Evolutionary conservation across 2,329 filamentous ascomycete genomes (phyloP).

Genomic region (Pyrenophora graminea): DNA sequence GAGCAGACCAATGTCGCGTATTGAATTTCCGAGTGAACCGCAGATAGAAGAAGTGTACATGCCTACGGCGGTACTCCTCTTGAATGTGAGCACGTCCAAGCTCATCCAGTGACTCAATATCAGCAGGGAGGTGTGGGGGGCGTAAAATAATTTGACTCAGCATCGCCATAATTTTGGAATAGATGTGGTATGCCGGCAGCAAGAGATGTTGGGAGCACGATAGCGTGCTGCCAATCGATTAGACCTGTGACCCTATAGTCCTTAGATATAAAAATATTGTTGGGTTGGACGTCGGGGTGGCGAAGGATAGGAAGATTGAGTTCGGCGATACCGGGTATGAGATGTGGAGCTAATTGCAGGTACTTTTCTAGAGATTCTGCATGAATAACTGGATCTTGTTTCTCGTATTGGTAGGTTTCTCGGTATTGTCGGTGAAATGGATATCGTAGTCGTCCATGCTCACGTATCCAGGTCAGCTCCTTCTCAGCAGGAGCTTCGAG

Average conservation of each 20-base stretch:
- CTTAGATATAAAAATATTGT: neutral
- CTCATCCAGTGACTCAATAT: constrained; percentile 21
- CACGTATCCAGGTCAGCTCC: constrained; percentile 30
- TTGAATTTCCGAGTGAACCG: constrained; percentile 31
- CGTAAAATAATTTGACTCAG: constrained; percentile 23
- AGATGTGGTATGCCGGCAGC: constrained; percentile 45
- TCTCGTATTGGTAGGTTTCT: constrained; percentile 28
- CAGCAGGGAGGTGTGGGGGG: constrained; percentile 22
- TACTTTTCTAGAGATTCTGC: constrained; percentile 21
- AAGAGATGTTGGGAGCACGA: constrained; percentile 46
- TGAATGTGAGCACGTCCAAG: constrained; percentile 18
- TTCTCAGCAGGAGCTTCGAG: constrained; percentile 29
- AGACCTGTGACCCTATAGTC: constrained; percentile 19
- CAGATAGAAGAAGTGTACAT: constrained; percentile 40
- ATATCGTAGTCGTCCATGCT: constrained; percentile 23
- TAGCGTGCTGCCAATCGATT: constrained; percentile 16
- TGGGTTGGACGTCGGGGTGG: constrained; percentile 39
- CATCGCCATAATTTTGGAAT: constrained; percentile 49
- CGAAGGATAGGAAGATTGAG: constrained; percentile 31
- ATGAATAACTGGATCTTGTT: constrained; percentile 25
- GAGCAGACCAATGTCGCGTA: constrained; percentile 28
- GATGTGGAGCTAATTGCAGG: constrained; percentile 20
- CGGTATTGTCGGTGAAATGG: constrained; percentile 27
- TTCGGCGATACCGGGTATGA: constrained; percentile 24
- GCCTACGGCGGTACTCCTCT: constrained; percentile 33